Percentiles rank a stretch among this genome's conserved stretches.
phyloP scores from a whole-genome alignment of 2,329 filamentous ascomycete genomes.

The Trichoderma sp. region DNA sequence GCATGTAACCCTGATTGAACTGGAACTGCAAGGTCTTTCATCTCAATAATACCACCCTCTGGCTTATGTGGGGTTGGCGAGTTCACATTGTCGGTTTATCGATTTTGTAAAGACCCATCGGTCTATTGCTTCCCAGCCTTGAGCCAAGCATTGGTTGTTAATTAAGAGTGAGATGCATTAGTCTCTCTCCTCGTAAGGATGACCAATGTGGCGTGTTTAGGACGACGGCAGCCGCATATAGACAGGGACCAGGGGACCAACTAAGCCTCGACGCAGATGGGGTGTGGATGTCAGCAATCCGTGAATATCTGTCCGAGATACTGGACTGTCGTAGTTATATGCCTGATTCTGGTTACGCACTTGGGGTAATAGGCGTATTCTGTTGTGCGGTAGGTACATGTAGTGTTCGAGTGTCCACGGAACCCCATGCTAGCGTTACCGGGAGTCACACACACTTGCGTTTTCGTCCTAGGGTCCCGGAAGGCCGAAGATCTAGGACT shows the following conservation, averaged over 20 bases:
- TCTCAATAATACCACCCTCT: background rate
- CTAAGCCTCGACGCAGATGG: too few relatives aligned
- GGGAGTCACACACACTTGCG: background rate
- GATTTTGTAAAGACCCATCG: background rate
- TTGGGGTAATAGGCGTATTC: background rate
- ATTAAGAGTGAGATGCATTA: too few relatives aligned
- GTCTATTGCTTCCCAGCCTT: background rate
- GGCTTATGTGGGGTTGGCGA: background rate
- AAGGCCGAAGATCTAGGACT: background rate
- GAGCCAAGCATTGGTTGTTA: too few relatives aligned
- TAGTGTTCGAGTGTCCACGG: background rate
- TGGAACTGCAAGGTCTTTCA: background rate
- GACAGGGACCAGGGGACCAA: too few relatives aligned
- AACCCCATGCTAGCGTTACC: background rate
- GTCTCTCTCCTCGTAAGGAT: too few relatives aligned
- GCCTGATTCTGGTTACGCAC: background rate
- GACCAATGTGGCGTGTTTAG: too few relatives aligned
- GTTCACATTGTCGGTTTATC: background rate
- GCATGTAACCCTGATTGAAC: background rate
- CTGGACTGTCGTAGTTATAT: background rate
- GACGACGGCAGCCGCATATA: too few relatives aligned
- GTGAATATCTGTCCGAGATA: too few relatives aligned
- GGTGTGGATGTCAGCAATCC: too few relatives aligned
- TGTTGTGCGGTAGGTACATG: too few relatives aligned
- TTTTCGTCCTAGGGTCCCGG: background rate